Percentiles rank a stretch among this genome's conserved stretches.
Evolutionary conservation across 139 green algal species (phyloP).

Genomic region (Chlorokybus atmophyticus): DNA sequence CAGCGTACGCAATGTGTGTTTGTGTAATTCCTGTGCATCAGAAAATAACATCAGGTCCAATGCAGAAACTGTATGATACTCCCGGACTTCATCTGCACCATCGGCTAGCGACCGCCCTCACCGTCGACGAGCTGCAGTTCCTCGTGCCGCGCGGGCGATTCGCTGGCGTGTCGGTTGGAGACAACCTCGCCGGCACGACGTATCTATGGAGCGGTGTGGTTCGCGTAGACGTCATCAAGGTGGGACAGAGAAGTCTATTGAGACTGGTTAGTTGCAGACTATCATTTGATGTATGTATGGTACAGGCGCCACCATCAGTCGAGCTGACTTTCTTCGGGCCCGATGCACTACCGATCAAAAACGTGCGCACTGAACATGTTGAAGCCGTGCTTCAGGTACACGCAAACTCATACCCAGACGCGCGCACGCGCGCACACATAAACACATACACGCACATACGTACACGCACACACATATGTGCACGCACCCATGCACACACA

Average conservation of each 20-base stretch:
- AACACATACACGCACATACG: not conserved
- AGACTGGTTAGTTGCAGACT: not conserved
- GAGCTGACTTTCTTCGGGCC: constrained; percentile 19
- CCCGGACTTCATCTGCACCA: constrained; percentile 88
- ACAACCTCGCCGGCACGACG: not conserved
- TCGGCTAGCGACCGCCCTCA: constrained; percentile 70
- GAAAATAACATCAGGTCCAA: not conserved
- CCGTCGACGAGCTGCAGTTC: constrained; percentile 50
- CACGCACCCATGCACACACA: not conserved
- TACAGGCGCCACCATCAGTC: constrained; percentile 14
- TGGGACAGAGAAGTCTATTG: constrained; percentile 1
- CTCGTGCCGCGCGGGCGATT: constrained; percentile 47
- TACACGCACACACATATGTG: not conserved
- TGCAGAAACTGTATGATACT: constrained; percentile 54
- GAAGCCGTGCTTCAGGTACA: not conserved
- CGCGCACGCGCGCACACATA: not conserved
- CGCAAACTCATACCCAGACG: not conserved
- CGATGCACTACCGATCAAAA: too few relatives aligned
- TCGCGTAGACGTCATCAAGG: constrained; percentile 24
- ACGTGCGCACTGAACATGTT: too few relatives aligned
- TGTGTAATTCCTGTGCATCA: not conserved
- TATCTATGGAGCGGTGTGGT: constrained; percentile 23
- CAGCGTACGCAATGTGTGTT: constrained; percentile 7
- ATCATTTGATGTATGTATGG: too few relatives aligned
- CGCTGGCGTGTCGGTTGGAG: not conserved